Evolutionary conservation across 208 protist species (phyloP).

Genomic region (Trypanosoma cruzi): DNA sequence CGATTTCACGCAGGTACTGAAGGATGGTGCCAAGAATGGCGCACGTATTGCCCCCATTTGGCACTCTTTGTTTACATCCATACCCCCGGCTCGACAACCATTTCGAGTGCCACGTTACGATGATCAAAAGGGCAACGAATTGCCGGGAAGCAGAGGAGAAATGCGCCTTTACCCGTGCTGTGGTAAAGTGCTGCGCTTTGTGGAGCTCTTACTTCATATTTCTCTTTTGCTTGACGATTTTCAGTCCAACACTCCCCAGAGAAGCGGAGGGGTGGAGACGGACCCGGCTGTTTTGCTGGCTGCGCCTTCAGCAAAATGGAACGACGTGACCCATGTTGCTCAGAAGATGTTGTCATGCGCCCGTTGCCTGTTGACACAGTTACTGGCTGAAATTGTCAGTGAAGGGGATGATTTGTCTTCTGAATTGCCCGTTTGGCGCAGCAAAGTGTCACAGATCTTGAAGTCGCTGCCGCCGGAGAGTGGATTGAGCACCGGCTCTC

Average conservation of each 20-base stretch:
- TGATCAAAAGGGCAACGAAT: neutral
- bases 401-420: neutral
- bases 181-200: constrained; percentile 26
- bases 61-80: constrained; percentile 23
- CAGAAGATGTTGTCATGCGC: constrained; percentile 11
- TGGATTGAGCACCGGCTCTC: neutral
- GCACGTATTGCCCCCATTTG: constrained; percentile 2
- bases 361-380: constrained; percentile 16
- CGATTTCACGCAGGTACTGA: constrained; percentile 7
- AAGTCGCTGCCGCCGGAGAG: neutral
- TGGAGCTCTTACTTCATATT: constrained; percentile 36
- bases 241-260: neutral
- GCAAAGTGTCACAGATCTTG: constrained; percentile 1
- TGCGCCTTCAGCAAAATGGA: neutral
- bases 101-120: neutral
- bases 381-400: constrained; percentile 3
- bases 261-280: neutral
- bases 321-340: neutral
- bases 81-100: constrained; percentile 17
- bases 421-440: constrained; percentile 2
- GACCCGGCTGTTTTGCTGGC: neutral
- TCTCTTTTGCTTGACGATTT: constrained; percentile 33
- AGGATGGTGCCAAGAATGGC: neutral
- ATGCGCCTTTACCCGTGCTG: constrained; percentile 14
- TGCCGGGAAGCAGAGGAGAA: neutral